phyloP scores from a whole-genome alignment of 805 yeast species.

The Candida silvatica region DNA sequence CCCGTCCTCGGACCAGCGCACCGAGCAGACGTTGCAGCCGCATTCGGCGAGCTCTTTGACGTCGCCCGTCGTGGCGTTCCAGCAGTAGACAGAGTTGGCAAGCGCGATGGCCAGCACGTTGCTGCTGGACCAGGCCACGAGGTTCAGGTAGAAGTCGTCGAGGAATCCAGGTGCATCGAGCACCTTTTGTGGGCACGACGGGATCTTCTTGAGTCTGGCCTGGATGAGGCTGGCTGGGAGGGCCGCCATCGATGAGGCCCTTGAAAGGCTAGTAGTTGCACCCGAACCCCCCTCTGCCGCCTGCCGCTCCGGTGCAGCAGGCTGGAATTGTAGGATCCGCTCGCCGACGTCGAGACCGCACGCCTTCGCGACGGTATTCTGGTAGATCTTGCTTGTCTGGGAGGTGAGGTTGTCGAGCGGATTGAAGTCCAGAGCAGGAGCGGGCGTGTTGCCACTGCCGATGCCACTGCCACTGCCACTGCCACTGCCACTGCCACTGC shows the following conservation, averaged over 20 bases:
- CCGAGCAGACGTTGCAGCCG: constrained; percentile 49
- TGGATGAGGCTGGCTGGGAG: constrained; percentile 41
- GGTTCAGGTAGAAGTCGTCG: constrained; percentile 86
- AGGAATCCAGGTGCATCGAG: constrained; percentile 93
- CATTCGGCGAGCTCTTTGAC: constrained; percentile 61
- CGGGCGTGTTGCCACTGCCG: constrained; percentile 6
- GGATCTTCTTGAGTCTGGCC: constrained; percentile 67
- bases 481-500: no score
- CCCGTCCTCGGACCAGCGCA: constrained; percentile 90
- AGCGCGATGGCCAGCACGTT: constrained; percentile 85
- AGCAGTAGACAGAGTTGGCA: constrained; percentile 74
- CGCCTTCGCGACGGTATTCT: constrained; percentile 84
- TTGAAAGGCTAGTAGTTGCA: constrained; percentile 8
- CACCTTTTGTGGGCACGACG: constrained; percentile 85
- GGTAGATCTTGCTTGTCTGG: constrained; percentile 50
- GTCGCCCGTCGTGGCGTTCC: constrained; percentile 83
- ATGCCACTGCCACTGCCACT: no score
- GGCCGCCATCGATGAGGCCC: constrained; percentile 3
- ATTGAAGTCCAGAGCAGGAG: constrained; percentile 18
- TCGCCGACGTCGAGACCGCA: constrained; percentile 83
- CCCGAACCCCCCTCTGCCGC: constrained; percentile 14
- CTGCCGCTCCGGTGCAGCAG: constrained; percentile 63
- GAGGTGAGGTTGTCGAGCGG: constrained; percentile 48
- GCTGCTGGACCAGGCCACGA: constrained; percentile 79
- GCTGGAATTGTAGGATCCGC: constrained; percentile 78